A percentile compares a stretch with the other conserved stretches of the same genome.
Conservation (phyloP, 352 stramenopile species). For the Phytophthora pseudosyringae region DNA sequence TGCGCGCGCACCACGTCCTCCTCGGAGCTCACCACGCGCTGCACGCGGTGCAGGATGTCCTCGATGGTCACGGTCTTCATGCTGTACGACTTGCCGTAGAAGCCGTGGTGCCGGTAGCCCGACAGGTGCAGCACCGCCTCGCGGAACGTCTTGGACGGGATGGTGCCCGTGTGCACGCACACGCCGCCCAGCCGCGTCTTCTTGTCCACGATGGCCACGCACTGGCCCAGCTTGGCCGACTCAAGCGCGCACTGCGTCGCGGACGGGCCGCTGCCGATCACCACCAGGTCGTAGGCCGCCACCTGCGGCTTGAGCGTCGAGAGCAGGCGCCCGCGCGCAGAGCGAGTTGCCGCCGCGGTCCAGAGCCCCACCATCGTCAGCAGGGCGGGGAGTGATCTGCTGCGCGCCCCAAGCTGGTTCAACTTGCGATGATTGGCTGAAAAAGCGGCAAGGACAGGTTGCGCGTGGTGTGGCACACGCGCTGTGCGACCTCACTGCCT, state of each 20-base stretch:
- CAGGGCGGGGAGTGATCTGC: conserved; percentile 12
- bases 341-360: conserved; percentile 15
- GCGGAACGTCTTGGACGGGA: conserved; percentile 91
- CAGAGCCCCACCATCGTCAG: conserved; percentile 26
- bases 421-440: conserved; percentile 18
- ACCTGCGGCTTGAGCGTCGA: conserved; percentile 47
- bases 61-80: conserved; percentile 86
- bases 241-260: conserved; percentile 90
- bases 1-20: conserved; percentile 86
- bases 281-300: conserved; percentile 82
- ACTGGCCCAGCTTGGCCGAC: conserved; percentile 81
- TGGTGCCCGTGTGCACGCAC: conserved; percentile 87
- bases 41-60: conserved; percentile 84
- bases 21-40: conserved; percentile 77
- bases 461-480: conserved; percentile 19
- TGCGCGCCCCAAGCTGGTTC: conserved; percentile 5
- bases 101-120: conserved; percentile 90
- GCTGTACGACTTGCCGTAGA: conserved; percentile 88
- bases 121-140: conserved; percentile 91
- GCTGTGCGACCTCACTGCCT: not conserved
- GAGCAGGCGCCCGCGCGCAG: conserved; percentile 7
- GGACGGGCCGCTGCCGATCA: conserved; percentile 87
- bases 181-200: conserved; percentile 65
- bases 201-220: conserved; percentile 84
- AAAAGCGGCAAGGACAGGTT: conserved; percentile 12